Base-by-base conservation (phyloP, 1,284 basidiomycete species). In the Rhodotorula mucilaginosa region DNA sequence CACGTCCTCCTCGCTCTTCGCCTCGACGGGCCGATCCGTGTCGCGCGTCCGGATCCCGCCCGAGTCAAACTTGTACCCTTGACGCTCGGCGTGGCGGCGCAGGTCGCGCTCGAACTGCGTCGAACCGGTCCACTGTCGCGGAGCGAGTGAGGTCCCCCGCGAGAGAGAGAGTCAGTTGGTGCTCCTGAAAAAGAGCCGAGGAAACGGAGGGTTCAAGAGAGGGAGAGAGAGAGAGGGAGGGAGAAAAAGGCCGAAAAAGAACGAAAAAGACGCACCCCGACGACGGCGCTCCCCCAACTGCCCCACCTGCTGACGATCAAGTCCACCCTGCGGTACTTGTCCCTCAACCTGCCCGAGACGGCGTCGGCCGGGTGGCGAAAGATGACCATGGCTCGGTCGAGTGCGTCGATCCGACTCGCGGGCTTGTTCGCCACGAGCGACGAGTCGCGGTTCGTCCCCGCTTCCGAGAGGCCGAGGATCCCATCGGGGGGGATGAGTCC, bases 101-200 rank as follows among this genome's bases (percentile, higher is more conserved):
- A 92, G 79, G 79, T 92, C 91, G n/a, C 90, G 83, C 79, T 92
- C 85, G 76, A 93, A 92, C 86, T 90, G 88, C 62, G 85, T 89
- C 0, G 88, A 90, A 0, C 91, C 91, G 7, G 88, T 89, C 90
- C 90, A 64, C 21, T 54, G 49, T 34, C 16, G n/a, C 13, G 2
- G 6, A 19, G 29, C 10, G 48, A 26, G n/a, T 19, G 12, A n/a
- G 52, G 23, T 56, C 26, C 16, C n/a, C 23, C 21, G 52, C 8
- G 52, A 56, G 52, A 26, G 2, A 12, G 8, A 51, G 49, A 18
- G 44, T 47, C 23, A 51, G 47, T 31, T 26, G 18, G 34, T n/a
- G 29, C 6, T 16, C 13, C 15, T 8, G 12, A 57, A 39, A 67
- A n/a, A 34, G 48, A 66, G 23, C 29, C 34, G 61, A 10, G 39